phyloP scores from a whole-genome alignment of 768 basidiomycete genomes.

The Mycena latifolia region DNA sequence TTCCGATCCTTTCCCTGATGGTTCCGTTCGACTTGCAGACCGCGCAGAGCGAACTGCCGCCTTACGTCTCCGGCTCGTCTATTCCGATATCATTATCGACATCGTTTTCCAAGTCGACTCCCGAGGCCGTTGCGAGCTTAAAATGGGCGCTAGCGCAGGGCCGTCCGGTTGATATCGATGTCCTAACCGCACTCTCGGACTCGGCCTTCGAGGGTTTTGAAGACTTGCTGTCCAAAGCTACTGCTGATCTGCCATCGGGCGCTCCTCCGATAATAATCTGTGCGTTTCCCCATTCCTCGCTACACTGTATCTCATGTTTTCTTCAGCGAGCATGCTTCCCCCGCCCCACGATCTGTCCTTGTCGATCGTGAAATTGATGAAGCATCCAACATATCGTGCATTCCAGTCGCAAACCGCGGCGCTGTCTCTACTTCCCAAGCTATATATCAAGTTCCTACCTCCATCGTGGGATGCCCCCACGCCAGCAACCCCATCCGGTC shows the following conservation, averaged over 20 bases:
- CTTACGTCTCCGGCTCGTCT: conserved; percentile 53
- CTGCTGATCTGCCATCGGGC: conserved; percentile 55
- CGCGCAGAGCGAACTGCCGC: conserved; percentile 53
- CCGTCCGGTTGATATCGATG: conserved; percentile 77
- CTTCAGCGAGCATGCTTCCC: conserved; percentile 80
- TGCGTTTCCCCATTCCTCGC: conserved; percentile 47
- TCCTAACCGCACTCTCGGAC: conserved; percentile 68
- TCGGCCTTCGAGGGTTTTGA: conserved; percentile 73
- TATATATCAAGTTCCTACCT: conserved; percentile 81
- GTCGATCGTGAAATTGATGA: conserved; percentile 85
- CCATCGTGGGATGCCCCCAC: conserved; percentile 78
- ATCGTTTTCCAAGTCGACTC: conserved; percentile 62
- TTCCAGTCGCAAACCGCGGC: conserved; percentile 81
- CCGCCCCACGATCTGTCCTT: conserved; percentile 79
- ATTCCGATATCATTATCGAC: conserved; percentile 68
- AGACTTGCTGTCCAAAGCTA: conserved; percentile 77
- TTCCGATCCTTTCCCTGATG: conserved; percentile 66
- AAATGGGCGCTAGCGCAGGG: conserved; percentile 75
- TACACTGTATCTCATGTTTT: conserved; percentile 27
- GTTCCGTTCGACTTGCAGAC: conserved; percentile 72
- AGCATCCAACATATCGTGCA: conserved; percentile 77
- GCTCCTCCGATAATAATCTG: conserved; percentile 77
- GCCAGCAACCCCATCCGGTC: conserved; percentile 59
- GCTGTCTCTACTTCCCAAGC: conserved; percentile 79
- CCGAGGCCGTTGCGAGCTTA: conserved; percentile 66